These are phyloP conservation scores for Tardiomyces digboiensis DNA, from an alignment of 1,139 yeast species.

Conservation along the genomic window DNA sequence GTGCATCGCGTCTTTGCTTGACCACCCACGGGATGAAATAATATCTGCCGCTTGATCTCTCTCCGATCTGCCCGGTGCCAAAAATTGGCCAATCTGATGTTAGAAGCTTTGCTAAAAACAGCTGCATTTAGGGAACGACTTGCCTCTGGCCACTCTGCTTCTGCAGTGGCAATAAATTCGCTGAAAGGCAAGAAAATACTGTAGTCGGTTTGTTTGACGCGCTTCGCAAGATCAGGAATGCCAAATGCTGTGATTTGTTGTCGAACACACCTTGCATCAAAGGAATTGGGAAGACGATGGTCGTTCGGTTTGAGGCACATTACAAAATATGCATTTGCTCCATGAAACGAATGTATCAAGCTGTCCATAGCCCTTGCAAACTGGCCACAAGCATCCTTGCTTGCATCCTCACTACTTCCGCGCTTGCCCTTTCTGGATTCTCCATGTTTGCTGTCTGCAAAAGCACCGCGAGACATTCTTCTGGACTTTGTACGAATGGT, in stretches of 20 bases:
- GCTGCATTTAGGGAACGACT: neutral
- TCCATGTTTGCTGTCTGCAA: neutral
- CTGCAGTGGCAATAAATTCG: slow-evolving; percentile 18
- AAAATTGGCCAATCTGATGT: slow-evolving; percentile 10
- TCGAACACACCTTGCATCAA: slow-evolving; percentile 34
- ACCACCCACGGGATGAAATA: slow-evolving; percentile 26
- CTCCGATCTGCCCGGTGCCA: slow-evolving; percentile 15
- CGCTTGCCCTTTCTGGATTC: slow-evolving; percentile 2
- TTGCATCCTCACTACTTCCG: slow-evolving; percentile 9
- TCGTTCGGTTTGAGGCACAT: slow-evolving; percentile 34
- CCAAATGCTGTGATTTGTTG: slow-evolving; percentile 34
- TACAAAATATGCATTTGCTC: slow-evolving; percentile 32
- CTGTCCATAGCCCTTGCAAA: slow-evolving; percentile 26
- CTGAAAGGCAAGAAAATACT: slow-evolving; percentile 30
- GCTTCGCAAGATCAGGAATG: slow-evolving; percentile 30
- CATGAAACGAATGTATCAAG: slow-evolving; percentile 29
- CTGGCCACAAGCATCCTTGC: slow-evolving; percentile 27
- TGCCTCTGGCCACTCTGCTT: neutral
- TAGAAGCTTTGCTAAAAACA: neutral
- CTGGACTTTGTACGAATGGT: slow-evolving; percentile 17
- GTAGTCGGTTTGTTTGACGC: slow-evolving; percentile 29
- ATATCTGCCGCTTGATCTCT: slow-evolving; percentile 26
- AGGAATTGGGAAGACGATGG: slow-evolving; percentile 26
- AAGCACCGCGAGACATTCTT: neutral
- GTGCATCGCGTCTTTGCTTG: slow-evolving; percentile 29